Percentiles rank a stretch among this genome's conserved stretches.
Conservation (phyloP, 1,284 basidiomycete species). For the Trichosporon asahii region DNA sequence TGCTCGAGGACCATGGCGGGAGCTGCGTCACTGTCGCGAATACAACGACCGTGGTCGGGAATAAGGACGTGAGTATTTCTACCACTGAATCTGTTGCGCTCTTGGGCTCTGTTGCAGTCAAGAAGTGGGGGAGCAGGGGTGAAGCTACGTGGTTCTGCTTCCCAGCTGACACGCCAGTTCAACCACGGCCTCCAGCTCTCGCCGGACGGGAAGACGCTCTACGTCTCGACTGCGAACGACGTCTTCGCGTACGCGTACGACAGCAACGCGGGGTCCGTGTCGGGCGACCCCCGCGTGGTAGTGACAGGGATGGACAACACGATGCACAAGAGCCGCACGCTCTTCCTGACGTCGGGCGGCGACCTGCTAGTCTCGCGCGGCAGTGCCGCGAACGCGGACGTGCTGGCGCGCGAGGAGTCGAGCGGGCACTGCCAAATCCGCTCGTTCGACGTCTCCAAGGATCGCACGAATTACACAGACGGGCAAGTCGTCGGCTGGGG, state of each 20-base stretch:
- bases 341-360: constrained; percentile 2
- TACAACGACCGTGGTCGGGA: not conserved
- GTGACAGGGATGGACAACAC: constrained; percentile 17
- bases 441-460: not conserved
- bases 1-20: constrained; percentile 15
- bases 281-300: not conserved
- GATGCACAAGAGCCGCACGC: constrained; percentile 16
- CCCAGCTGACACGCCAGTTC: constrained; percentile 7
- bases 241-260: constrained; percentile 16
- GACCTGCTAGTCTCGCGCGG: constrained; percentile 21
- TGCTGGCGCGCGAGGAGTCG: not conserved
- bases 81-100: too few species aligned
- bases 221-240: constrained; percentile 12
- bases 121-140: too few species aligned
- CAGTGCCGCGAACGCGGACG: constrained; percentile 15
- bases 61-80: constrained; percentile 6
- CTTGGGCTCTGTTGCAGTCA: too few species aligned
- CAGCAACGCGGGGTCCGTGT: not conserved
- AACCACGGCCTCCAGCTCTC: constrained; percentile 18
- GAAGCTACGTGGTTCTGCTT: not conserved
- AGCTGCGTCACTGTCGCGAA: constrained; percentile 11
- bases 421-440: constrained; percentile 21
- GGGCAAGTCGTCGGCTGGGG: constrained; percentile 17
- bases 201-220: constrained; percentile 11
- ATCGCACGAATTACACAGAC: not conserved